Percentiles rank a stretch among this genome's conserved stretches.
phyloP scores from a whole-genome alignment of 208 protist genomes.

The Herpetomonas tarakana region DNA sequence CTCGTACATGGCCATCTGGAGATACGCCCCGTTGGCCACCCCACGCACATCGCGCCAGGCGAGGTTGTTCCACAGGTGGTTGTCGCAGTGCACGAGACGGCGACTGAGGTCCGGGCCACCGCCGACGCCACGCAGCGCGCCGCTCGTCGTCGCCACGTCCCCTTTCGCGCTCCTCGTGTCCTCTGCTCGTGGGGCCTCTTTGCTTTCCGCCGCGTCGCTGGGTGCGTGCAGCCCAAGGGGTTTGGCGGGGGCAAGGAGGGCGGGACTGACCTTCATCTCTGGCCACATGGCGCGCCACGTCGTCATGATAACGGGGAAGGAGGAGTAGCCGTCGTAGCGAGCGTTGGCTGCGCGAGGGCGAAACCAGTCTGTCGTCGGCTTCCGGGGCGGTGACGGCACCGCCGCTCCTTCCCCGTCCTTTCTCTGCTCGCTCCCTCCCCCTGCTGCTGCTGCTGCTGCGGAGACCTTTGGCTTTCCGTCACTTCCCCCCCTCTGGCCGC shows the following conservation, averaged over 20 bases:
- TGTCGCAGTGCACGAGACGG: constrained; percentile 34
- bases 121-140: too few relatives aligned
- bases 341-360: constrained; percentile 18
- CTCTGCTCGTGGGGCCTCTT: constrained; percentile 1
- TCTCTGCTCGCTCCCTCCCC: too few relatives aligned
- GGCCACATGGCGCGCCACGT: constrained; percentile 87
- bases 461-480: too few relatives aligned
- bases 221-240: too few relatives aligned
- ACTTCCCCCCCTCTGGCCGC: neutral
- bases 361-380: neutral
- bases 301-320: constrained; percentile 79
- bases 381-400: constrained; percentile 3
- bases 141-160: neutral
- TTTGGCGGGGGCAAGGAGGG: too few relatives aligned
- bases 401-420: neutral
- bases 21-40: constrained; percentile 58
- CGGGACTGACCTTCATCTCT: constrained; percentile 60
- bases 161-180: neutral
- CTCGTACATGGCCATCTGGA: constrained; percentile 68
- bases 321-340: constrained; percentile 74
- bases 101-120: neutral
- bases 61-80: constrained; percentile 76
- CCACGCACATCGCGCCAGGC: constrained; percentile 62
- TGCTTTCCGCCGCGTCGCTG: too few relatives aligned
- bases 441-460: too few relatives aligned